phyloP scores from a whole-genome alignment of 163 green algal genomes.

The Prototheca cutis region DNA sequence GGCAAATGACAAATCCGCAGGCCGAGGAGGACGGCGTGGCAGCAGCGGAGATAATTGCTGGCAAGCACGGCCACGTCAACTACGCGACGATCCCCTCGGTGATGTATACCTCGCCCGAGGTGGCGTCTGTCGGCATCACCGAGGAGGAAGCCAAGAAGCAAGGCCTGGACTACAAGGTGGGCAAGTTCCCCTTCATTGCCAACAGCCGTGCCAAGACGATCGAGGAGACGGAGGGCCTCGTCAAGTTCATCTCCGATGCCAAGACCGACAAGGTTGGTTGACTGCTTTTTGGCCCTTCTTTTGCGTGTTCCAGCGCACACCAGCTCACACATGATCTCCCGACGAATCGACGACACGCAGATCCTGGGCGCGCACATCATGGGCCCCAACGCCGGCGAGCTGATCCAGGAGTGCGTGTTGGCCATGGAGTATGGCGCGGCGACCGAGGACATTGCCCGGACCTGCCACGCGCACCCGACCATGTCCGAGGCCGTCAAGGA shows the following conservation, averaged over 20 bases:
- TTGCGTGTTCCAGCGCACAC: too few species aligned
- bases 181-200: conserved; percentile 95
- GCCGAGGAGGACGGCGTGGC: conserved; percentile 98
- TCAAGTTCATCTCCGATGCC: conserved; percentile 91
- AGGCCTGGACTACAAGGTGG: conserved; percentile 72
- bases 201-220: conserved; percentile 86
- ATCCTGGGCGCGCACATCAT: conserved; percentile 96
- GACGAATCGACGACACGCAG: too few species aligned
- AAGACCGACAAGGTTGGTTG: conserved; percentile 83
- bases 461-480: conserved; percentile 96
- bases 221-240: conserved; percentile 71
- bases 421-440: conserved; percentile 80
- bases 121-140: conserved; percentile 82
- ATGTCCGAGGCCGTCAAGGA: conserved; percentile 93
- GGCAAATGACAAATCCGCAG: too few species aligned
- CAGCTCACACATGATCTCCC: too few species aligned
- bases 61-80: conserved; percentile 90
- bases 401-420: conserved; percentile 62
- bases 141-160: conserved; percentile 90
- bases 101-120: conserved; percentile 95
- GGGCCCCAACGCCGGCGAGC: conserved; percentile 72
- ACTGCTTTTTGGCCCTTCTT: too few species aligned
- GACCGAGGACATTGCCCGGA: conserved; percentile 90
- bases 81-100: conserved; percentile 94
- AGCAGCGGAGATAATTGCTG: conserved; percentile 82